These are phyloP conservation scores for Fraxinus angustifolia DNA, from an alignment of 305 asterid genomes.

Conservation along the genomic window DNA sequence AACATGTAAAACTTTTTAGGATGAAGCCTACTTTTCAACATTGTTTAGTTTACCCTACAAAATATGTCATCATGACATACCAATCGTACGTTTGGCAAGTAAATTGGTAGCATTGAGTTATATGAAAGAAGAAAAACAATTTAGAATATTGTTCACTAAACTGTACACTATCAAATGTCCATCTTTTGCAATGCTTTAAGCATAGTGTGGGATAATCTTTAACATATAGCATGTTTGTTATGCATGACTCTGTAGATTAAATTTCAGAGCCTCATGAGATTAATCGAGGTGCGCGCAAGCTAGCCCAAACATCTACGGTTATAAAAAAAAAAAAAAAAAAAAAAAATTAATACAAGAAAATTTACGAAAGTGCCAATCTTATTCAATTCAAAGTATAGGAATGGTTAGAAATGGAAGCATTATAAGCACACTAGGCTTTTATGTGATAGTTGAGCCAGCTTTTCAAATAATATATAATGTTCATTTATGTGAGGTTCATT, in stretches of 20 bases:
- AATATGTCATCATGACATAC: neutral
- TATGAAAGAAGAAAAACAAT: neutral
- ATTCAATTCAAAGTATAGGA: neutral
- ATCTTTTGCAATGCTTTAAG: neutral
- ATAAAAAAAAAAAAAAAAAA: no score
- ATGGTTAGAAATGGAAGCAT: constrained; percentile 22
- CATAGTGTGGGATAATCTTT: neutral
- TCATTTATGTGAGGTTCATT: constrained; percentile 5
- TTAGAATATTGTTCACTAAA: neutral
- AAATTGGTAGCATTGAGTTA: neutral
- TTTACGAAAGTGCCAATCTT: neutral
- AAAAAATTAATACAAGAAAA: neutral
- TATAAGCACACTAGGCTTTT: constrained; percentile 30
- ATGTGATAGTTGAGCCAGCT: constrained; percentile 21
- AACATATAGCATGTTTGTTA: neutral
- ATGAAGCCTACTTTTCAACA: neutral
- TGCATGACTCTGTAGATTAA: neutral
- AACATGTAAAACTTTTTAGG: neutral
- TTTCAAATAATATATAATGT: constrained; percentile 14
- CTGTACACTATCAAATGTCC: neutral
- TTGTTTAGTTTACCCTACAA: neutral
- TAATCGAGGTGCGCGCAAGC: no score
- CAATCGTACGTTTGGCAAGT: neutral
- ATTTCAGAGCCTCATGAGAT: no score
- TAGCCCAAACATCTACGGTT: no score